These are phyloP conservation scores for Poa annua DNA, from an alignment of 176 grass and related monocot species.

Conservation along the genomic window DNA sequence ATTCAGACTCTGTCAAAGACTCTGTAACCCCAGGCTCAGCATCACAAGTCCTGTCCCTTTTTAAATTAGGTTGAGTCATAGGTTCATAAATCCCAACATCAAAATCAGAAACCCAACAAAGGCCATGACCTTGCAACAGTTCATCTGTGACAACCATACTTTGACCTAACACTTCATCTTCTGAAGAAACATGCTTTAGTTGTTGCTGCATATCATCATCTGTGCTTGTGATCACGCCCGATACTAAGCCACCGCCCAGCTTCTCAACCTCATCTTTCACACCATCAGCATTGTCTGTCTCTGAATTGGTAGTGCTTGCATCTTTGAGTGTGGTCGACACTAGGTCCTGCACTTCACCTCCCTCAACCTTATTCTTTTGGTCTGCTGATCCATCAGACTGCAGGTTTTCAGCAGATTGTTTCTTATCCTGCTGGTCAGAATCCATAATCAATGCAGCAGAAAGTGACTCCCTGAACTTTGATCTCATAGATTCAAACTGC, in stretches of 20 bases:
- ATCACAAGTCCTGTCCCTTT: constrained; percentile 56
- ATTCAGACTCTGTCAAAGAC: constrained; percentile 38
- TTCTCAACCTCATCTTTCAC: constrained; percentile 39
- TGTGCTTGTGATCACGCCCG: constrained; percentile 17
- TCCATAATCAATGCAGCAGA: constrained; percentile 56
- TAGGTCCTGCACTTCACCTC: constrained; percentile 20
- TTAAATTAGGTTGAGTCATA: constrained; percentile 43
- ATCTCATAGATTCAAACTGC: constrained; percentile 77
- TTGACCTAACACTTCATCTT: constrained; percentile 55
- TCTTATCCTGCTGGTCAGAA: constrained; percentile 58
- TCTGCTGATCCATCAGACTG: constrained; percentile 43
- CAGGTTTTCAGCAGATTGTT: constrained; percentile 42
- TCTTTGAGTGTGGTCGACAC: constrained; percentile 33
- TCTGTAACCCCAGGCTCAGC: constrained; percentile 31
- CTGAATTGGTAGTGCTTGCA: constrained; percentile 34
- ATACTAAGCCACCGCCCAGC: constrained; percentile 26
- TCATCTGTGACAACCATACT: constrained; percentile 72
- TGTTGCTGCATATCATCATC: constrained; percentile 42
- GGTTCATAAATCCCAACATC: constrained; percentile 45
- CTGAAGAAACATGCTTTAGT: constrained; percentile 38
- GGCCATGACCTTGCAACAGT: constrained; percentile 93
- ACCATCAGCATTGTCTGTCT: constrained; percentile 35
- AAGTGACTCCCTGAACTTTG: constrained; percentile 87
- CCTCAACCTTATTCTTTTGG: constrained; percentile 33
- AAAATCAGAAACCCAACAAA: constrained; percentile 82